Conservation (phyloP, 176 grass and related monocot genomes). For the Raddia distichophylla region DNA sequence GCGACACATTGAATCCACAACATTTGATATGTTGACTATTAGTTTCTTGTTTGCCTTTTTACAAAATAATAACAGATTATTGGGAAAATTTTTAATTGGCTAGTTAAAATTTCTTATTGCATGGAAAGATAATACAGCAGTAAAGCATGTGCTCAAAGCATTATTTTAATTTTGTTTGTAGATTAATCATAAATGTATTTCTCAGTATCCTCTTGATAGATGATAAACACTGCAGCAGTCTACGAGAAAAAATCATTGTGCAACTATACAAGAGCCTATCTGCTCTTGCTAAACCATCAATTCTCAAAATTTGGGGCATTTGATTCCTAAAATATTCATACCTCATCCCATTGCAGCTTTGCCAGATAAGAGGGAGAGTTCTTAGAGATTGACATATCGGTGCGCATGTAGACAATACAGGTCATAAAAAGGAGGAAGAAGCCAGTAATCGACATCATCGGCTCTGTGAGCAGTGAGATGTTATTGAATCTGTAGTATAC, state of each 20-base stretch:
- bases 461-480: slow-evolving; percentile 80
- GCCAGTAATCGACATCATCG: slow-evolving; percentile 84
- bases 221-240: background rate
- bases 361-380: slow-evolving; percentile 85
- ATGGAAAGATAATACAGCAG: background rate
- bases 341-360: slow-evolving; percentile 95
- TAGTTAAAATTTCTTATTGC: background rate
- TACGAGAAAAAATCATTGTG: background rate
- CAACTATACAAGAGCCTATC: background rate
- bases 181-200: background rate
- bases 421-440: slow-evolving; percentile 85
- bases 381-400: slow-evolving; percentile 96
- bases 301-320: background rate
- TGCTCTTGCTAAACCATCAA: background rate
- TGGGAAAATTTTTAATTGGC: background rate
- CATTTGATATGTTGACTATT: too few relatives aligned
- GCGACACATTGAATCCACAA: too few relatives aligned
- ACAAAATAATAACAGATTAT: background rate
- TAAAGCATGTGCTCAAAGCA: background rate
- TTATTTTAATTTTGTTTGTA: background rate
- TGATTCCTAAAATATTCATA: slow-evolving; percentile 30
- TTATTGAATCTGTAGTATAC: slow-evolving; percentile 92
- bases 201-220: background rate
- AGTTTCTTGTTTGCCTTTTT: too few relatives aligned
- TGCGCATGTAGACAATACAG: slow-evolving; percentile 85